Conservation (phyloP, 2,329 filamentous ascomycete species). For the Paecilomyces formosus region DNA sequence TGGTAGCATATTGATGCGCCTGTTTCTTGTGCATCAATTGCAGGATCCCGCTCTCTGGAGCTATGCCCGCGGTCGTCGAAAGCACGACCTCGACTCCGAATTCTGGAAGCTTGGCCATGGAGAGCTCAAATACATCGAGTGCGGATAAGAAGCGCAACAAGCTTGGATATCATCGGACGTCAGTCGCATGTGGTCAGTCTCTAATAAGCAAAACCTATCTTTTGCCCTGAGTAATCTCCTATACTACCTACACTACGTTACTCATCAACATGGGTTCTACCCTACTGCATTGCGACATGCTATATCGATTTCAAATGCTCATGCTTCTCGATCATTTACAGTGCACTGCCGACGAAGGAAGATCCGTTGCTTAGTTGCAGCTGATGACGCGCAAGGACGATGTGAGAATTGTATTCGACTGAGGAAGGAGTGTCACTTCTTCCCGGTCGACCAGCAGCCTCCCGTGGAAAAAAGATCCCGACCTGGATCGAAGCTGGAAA, state of each 20-base stretch:
- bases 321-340: conserved; percentile 29
- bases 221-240: not conserved
- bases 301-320: not conserved
- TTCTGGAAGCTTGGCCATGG: conserved; percentile 28
- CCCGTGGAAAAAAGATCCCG: conserved; percentile 43
- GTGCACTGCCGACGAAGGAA: conserved; percentile 89
- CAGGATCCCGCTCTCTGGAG: conserved; percentile 19
- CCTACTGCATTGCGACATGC: not conserved
- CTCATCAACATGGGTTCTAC: not conserved
- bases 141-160: conserved; percentile 76
- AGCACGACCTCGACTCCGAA: conserved; percentile 24
- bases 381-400: conserved; percentile 64
- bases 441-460: conserved; percentile 72
- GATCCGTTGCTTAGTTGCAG: conserved; percentile 77
- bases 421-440: conserved; percentile 92
- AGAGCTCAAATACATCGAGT: conserved; percentile 20
- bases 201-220: conserved; percentile 6
- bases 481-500: conserved; percentile 37
- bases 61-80: conserved; percentile 32
- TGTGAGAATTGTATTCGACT: conserved; percentile 90
- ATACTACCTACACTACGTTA: not conserved
- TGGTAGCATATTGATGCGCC: conserved; percentile 17
- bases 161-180: conserved; percentile 89
- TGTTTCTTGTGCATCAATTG: conserved; percentile 11
- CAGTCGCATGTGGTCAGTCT: conserved; percentile 86